A percentile compares a stretch with the other conserved stretches of the same genome.
Evolutionary conservation across 2,329 filamentous ascomycete species (phyloP).

Genomic region (Bipolaris zeicola): DNA sequence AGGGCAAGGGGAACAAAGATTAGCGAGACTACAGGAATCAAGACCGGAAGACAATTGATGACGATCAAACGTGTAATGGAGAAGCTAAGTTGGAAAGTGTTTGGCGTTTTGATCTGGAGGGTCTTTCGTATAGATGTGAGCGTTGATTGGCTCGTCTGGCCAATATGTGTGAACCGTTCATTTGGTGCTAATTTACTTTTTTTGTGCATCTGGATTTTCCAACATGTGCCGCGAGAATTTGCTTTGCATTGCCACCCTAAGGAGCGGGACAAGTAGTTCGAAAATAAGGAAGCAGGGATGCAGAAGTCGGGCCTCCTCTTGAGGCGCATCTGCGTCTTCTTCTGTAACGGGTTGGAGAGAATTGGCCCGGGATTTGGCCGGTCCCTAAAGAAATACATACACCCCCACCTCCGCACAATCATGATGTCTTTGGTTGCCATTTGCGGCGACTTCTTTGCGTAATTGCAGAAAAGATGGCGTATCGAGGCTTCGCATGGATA

Average conservation of each 20-base stretch:
- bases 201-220: not conserved
- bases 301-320: not conserved
- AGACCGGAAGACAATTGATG: not conserved
- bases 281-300: not conserved
- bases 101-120: constrained; percentile 6
- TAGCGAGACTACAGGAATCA: not conserved
- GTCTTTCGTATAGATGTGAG: not conserved
- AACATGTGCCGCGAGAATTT: not conserved
- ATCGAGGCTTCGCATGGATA: not conserved
- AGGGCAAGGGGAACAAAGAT: not conserved
- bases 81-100: constrained; percentile 1
- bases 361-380: constrained; percentile 4
- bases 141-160: constrained; percentile 8
- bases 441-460: not conserved
- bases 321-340: constrained; percentile 1
- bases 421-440: not conserved
- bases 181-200: constrained; percentile 11
- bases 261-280: not conserved
- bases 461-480: not conserved
- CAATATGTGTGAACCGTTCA: constrained; percentile 2
- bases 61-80: constrained; percentile 9
- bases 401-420: not conserved
- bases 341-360: constrained; percentile 6
- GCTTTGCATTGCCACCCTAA: not conserved
- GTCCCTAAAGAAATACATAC: not conserved